These are phyloP conservation scores for Selenicereus undatus DNA, from an alignment of 148 eudicot genomes.

Conservation along the genomic window DNA sequence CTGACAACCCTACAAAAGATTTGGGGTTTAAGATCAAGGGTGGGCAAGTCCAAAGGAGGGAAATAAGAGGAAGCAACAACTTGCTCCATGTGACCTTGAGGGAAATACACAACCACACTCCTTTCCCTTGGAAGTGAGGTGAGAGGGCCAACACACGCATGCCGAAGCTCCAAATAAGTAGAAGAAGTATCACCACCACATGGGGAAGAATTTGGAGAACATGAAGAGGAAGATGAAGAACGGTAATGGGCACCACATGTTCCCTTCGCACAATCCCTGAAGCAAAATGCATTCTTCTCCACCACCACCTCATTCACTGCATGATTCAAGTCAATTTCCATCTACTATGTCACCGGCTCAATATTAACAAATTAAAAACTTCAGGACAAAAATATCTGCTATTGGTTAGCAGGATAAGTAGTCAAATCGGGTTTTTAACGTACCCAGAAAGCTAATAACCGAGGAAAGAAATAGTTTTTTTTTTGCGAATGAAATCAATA, in stretches of 20 bases:
- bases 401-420: slow-evolving; percentile 9
- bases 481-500: slow-evolving; percentile 42
- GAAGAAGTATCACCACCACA: slow-evolving; percentile 31
- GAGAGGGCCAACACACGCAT: slow-evolving; percentile 91
- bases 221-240: slow-evolving; percentile 50
- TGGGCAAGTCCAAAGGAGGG: slow-evolving; percentile 42
- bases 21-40: slow-evolving; percentile 68
- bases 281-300: slow-evolving; percentile 41
- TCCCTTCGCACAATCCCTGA: slow-evolving; percentile 40
- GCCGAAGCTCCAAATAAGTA: slow-evolving; percentile 76
- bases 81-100: slow-evolving; percentile 93
- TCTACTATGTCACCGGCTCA: slow-evolving; percentile 32
- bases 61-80: slow-evolving; percentile 34
- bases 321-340: slow-evolving; percentile 93
- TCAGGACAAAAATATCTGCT: slow-evolving; percentile 14
- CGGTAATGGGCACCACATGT: slow-evolving; percentile 20
- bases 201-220: slow-evolving; percentile 53
- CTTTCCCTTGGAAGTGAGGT: slow-evolving; percentile 65
- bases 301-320: slow-evolving; percentile 33
- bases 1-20: slow-evolving; percentile 75
- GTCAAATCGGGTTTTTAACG: slow-evolving; percentile 30
- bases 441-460: slow-evolving; percentile 27
- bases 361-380: slow-evolving; percentile 5
- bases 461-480: slow-evolving; percentile 4
- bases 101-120: slow-evolving; percentile 83